Evolutionary conservation across 2,329 filamentous ascomycete genomes (phyloP), one percentile per base, ranked within the genome.

Genomic region (Colletotrichum magnum): DNA sequence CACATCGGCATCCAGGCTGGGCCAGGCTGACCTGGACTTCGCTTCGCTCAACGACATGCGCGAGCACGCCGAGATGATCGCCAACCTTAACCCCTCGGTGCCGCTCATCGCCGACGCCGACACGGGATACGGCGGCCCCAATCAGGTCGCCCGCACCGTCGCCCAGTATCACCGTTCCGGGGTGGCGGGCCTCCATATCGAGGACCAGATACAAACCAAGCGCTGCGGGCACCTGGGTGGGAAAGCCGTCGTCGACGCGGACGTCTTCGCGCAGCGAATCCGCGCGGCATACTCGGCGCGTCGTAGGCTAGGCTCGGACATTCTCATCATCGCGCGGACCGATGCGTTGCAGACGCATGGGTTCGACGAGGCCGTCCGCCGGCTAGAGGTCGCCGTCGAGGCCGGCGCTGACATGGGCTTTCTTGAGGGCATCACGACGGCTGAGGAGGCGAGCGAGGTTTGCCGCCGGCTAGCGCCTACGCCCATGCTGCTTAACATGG

Each of bases 321-420:
- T 92, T 45, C 84, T 92, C 32, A 84, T 92, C 64, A 91, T 92
- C 65, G 89, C 89, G 1, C 83, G 90, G 12, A 92, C 89, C 0
- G 90, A 92, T 72, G 87, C 89, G 1, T 78, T 90, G 4, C 87
- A 89, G 69, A 79, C 81, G 0, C 80, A 84, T 6, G 89, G 89
- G 0, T 91, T 87, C 71, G 87, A 88, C 10, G 88, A 87, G 72
- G 86, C 87, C 2, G 76, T 90, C 9, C 72, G 73, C 2, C 78
- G 89, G 2, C 77, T 92, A 24, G 79, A 79, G 66, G 81, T 78
- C 1, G 89, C 89, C 0, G 78, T 84, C 0, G 81, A 82, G 2
- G 84, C 84, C 13, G 89, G 89, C 21, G 89, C 89, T 2, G 89
- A 92, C 72, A 86, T 87, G 2, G 85, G 83, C 0, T 87, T 92